Evolutionary conservation across 768 basidiomycete genomes (phyloP), one percentile per base, ranked within the genome.

Genomic region (Boletellus ananiceps): DNA sequence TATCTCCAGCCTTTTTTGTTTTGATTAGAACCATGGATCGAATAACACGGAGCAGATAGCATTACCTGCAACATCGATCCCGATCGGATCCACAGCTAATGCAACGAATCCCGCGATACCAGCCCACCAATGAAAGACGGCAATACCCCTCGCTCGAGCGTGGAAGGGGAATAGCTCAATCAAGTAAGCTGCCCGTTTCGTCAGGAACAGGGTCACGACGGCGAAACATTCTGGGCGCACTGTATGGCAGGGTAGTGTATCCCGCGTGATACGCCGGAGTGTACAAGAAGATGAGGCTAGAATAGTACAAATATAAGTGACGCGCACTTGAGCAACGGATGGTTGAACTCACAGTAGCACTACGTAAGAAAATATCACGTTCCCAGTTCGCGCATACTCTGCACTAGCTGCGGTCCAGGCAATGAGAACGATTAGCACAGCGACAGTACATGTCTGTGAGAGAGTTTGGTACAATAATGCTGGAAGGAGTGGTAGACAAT

Each of bases 111-210:
- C 34, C 8, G 44, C 52, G 1, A 71, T 68, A 15, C 81, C 75
- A 40, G 78, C 70, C 65, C 76, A 80, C 71, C 74, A 78, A 52
- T 82, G 80, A 70, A 82, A 83, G 21, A 83, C 61, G 5, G 81
- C 69, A 49, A 83, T 74, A 34, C 82, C 82, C 64, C 77, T 78
- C 1, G 82, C 74, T 47, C 82, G 78, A 29, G 74, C 74, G 52
- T 80, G 75, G 69, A 71, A 83, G 0, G 82, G 83, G 71, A 83
- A 83, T 21, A 85, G 58, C 57, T 84, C 83, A 16, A 83, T 78
- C 52, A 83, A 65, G 73, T 74, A 83, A 4, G 81, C 80, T 80
- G 57, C 27, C 12, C 14, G 21, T 3, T 27, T 34, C 8, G 21
- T 25, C 7, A 18, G n/a, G n/a, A 14, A 9, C 7, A 12, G 19